Evolutionary conservation across 78 protist genomes (phyloP), one percentile per base, ranked within the genome.

Genomic region (Pelomyxa schiedti): DNA sequence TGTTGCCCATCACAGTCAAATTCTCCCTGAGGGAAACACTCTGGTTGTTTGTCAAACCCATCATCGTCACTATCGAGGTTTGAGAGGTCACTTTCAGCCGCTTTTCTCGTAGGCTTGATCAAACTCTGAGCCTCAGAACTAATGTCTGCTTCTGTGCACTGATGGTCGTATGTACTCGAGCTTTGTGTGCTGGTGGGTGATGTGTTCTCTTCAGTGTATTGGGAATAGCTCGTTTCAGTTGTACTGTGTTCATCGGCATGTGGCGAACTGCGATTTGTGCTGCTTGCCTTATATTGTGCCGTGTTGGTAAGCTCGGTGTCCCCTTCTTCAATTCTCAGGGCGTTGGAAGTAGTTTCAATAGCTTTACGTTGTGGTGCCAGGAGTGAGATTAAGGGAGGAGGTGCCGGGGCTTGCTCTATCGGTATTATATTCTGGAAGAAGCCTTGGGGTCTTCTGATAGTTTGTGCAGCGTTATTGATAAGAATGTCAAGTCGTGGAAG

Each of bases 401-500:
- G 58, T 16, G 16, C 32, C 58, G 74, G 68, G 26, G 65, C 38
- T 8, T 5, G 3, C 67, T 84, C 87, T 22, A 63, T 0, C 3
- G 22, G 4, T 28, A 76, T 7, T 35, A 75, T 22, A 8, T 63
- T 39, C 30, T 26, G 16, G 38, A 69, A 84, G 58, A 42, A 81
- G 0, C 66, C 66, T 7, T 82, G 69, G 68, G 88, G 89, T 35
- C 84, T 39, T 5, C 89, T 30, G 30, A 86, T 63, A 1, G 90
- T 86, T 65, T 86, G 90, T 6, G 88, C 84, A 4, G 89, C 91
- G 74, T 87, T 87, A 43, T 87, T 87, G 85, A 87, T 85, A 35
- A 87, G 26, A n/a, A 86, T 42, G 73, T 87, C 86, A 22, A 87
- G 8, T 32, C 85, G 78, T 39, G 78, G 36, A 22, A 79, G 47